phyloP scores from a whole-genome alignment of 352 stramenopile genomes.

The Globisporangium cystogenes region DNA sequence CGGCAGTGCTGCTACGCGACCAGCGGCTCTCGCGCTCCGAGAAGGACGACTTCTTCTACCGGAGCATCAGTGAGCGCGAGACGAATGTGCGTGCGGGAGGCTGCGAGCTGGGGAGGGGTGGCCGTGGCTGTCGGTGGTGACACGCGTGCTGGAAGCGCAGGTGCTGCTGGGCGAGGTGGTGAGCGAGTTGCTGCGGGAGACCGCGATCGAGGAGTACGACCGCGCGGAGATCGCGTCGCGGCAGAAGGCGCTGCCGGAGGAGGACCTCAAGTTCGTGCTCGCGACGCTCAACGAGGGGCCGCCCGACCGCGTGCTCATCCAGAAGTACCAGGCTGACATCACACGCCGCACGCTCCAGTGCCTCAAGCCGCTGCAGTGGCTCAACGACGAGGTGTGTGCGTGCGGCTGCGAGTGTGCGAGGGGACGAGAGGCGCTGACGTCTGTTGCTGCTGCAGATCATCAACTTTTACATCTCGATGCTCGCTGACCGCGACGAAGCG shows the following conservation, averaged over 20 bases:
- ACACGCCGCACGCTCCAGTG: slow-evolving; percentile 69
- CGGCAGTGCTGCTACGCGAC: slow-evolving; percentile 27
- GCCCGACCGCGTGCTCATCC: slow-evolving; percentile 54
- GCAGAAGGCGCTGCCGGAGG: slow-evolving; percentile 49
- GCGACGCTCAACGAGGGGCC: slow-evolving; percentile 49
- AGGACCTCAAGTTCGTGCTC: slow-evolving; percentile 59
- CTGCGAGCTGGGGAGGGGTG: no score
- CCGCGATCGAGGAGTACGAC: slow-evolving; percentile 52
- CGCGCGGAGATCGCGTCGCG: slow-evolving; percentile 37
- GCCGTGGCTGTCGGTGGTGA: no score
- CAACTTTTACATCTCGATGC: slow-evolving; percentile 85
- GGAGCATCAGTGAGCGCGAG: slow-evolving; percentile 34
- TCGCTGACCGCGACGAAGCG: slow-evolving; percentile 60
- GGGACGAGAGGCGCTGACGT: not conserved
- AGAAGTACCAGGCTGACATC: slow-evolving; percentile 83
- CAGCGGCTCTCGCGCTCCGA: slow-evolving; percentile 31
- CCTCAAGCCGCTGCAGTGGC: slow-evolving; percentile 56
- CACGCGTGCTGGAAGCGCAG: no score
- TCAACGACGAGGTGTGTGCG: slow-evolving; percentile 68
- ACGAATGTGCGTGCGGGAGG: slow-evolving; percentile 25
- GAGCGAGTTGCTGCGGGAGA: slow-evolving; percentile 56
- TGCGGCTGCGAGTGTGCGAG: not conserved
- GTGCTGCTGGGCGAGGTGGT: slow-evolving; percentile 55
- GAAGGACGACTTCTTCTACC: slow-evolving; percentile 37
- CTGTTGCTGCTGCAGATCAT: slow-evolving; percentile 37